Base-by-base conservation (phyloP, 768 basidiomycete genomes). In the Rhizopogon salebrosus region DNA sequence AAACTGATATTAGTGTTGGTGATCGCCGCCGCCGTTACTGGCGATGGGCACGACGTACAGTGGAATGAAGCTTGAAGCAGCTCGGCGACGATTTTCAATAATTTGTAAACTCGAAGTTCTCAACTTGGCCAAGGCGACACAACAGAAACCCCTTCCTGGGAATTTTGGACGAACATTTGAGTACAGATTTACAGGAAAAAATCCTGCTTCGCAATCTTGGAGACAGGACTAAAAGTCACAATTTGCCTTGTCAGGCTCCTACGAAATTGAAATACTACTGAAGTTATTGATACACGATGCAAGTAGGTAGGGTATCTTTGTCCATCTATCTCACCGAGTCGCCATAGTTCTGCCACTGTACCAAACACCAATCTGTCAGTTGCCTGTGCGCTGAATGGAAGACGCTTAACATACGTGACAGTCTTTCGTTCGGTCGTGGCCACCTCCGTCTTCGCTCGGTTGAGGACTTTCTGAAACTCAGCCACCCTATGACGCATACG, bases 391-490 rank as follows among this genome's bases (percentile, higher is more conserved):
- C 4, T 8, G 20, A 27, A 54, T 34, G 14, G 31, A n/a, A 41
- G 45, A n/a, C 11, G 46, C 38, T 13, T 4, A 13, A 67, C 67
- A 52, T 63, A 93, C 92, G 77, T 92, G 27, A 87, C 94, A 7
- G 97, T 99, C 80, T 92, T 98, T 62, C 89, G 78, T 64, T 95
- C 94, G 2, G 77, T 79, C 3, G 80, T 82, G 3, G 84, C 85
- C 6, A 82, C 83, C 70, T 98, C 97, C 23, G 90, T 88, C 80
- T 98, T 98, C 7, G 97, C 95, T 48, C 97, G 77, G 65, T 98
- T 98, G 64, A 99, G 71, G 48, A 99, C 85, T 70, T 93, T 93
- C 72, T 92, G 89, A 77, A 99, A 98, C 70, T 97, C 92, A 1
- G 89, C 82, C 11, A 97, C 97, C 9, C 97, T 84, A 61, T 87